A percentile compares a stretch with the other conserved stretches of the same genome.
Conservation (phyloP, 2,329 filamentous ascomycete genomes). For the Neodidymelliopsis sp. region DNA sequence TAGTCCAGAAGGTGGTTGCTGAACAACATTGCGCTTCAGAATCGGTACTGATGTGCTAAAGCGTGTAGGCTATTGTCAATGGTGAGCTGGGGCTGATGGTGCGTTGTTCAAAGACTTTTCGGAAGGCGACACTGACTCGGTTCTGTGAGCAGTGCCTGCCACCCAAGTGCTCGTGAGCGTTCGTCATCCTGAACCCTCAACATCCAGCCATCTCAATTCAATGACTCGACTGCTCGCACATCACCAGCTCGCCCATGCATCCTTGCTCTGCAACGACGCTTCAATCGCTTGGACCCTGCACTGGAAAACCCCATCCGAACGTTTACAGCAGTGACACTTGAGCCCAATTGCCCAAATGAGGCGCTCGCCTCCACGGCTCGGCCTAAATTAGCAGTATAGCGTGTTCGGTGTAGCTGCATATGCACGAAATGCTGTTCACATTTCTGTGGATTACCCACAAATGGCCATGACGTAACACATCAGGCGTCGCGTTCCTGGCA, state of each 20-base stretch:
- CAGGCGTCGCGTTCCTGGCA: constrained; percentile 34
- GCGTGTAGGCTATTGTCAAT: too few relatives aligned
- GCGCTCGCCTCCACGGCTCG: neutral
- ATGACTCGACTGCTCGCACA: constrained; percentile 11
- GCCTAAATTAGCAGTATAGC: constrained; percentile 13
- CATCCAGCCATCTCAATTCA: constrained; percentile 8
- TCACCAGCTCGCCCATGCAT: neutral
- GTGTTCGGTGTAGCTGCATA: constrained; percentile 10
- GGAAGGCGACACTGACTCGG: neutral
- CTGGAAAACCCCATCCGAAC: neutral
- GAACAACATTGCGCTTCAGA: too few relatives aligned
- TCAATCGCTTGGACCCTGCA: neutral
- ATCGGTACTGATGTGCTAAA: too few relatives aligned
- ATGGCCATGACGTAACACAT: constrained; percentile 26
- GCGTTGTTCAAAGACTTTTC: neutral
- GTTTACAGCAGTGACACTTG: neutral
- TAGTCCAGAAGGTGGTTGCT: too few relatives aligned
- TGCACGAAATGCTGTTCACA: constrained; percentile 9
- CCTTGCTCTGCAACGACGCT: neutral
- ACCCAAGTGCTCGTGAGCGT: neutral
- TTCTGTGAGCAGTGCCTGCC: neutral
- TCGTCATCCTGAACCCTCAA: neutral
- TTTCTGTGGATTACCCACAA: constrained; percentile 6
- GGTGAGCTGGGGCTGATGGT: too few relatives aligned
- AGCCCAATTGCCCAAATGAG: neutral